Percentiles rank a stretch among this genome's conserved stretches.
Conservation (phyloP, 306 rosid genomes). For the Hippophae rhamnoides region DNA sequence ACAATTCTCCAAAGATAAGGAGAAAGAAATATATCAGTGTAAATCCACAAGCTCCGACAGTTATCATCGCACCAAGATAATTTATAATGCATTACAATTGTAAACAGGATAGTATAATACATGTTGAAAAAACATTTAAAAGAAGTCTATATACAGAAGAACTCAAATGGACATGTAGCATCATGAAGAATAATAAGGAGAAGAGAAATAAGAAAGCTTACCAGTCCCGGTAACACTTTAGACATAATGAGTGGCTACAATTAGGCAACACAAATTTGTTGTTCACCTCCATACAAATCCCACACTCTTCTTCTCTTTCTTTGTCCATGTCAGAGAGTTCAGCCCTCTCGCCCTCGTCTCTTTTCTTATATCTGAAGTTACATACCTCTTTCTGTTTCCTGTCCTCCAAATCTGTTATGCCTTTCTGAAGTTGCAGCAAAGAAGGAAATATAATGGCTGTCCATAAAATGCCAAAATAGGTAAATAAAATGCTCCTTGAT, state of each 20-base stretch:
- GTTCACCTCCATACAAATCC: constrained; percentile 84
- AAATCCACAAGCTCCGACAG: constrained; percentile 1
- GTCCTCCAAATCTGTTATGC: constrained; percentile 81
- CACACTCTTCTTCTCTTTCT: constrained; percentile 88
- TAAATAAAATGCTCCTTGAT: neutral
- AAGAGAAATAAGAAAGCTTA: constrained; percentile 25
- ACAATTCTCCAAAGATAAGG: no score
- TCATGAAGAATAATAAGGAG: constrained; percentile 3
- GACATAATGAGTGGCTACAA: constrained; percentile 74
- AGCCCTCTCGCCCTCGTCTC: constrained; percentile 32
- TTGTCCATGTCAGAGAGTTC: constrained; percentile 51
- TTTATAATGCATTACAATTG: no score
- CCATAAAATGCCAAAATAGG: constrained; percentile 10
- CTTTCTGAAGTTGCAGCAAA: constrained; percentile 75
- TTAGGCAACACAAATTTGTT: constrained; percentile 74
- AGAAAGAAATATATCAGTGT: neutral
- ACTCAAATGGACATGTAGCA: neutral
- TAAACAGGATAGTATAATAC: no score
- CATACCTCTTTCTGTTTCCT: constrained; percentile 66
- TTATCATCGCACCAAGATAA: no score
- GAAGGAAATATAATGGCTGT: constrained; percentile 84
- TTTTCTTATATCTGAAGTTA: constrained; percentile 41
- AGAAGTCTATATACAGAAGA: neutral
- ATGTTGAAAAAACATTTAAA: neutral
- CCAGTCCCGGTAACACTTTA: constrained; percentile 74